Percentiles rank a stretch among this genome's conserved stretches.
phyloP scores from a whole-genome alignment of 2,329 filamentous ascomycete genomes.

The Domatiomyces catenatus region DNA sequence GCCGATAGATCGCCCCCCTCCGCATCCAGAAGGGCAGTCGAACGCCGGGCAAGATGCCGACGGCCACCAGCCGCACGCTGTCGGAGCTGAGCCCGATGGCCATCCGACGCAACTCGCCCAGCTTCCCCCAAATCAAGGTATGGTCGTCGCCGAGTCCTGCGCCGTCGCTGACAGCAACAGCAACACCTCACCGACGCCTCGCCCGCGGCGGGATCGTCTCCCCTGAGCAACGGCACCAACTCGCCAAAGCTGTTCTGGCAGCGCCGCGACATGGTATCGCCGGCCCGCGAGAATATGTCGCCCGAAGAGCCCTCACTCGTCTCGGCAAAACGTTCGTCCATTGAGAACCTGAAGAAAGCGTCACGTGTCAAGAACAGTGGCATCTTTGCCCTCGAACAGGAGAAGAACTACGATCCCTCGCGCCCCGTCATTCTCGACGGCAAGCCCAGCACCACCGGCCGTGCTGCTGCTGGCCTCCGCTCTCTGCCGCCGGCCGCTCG shows the following conservation, averaged over 20 bases:
- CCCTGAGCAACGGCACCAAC: constrained; percentile 36
- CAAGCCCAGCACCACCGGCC: constrained; percentile 28
- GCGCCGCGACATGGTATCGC: constrained; percentile 52
- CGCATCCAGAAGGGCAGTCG: constrained; percentile 21
- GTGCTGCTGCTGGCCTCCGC: constrained; percentile 6
- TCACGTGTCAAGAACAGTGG: constrained; percentile 96
- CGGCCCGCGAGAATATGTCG: constrained; percentile 55
- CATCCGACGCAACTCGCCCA: constrained; percentile 79
- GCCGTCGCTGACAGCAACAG: not conserved
- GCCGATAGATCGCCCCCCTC: constrained; percentile 19
- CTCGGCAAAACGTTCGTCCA: constrained; percentile 68
- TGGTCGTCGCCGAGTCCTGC: constrained; percentile 11
- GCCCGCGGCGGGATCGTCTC: constrained; percentile 75
- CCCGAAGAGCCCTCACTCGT: constrained; percentile 47
- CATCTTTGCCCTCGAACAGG: constrained; percentile 85
- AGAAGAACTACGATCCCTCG: constrained; percentile 79
- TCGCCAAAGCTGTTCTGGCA: constrained; percentile 91
- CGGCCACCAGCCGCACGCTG: constrained; percentile 53
- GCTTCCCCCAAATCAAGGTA: constrained; percentile 70
- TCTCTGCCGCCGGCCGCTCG: constrained; percentile 30
- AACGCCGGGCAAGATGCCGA: constrained; percentile 49
- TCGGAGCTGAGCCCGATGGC: constrained; percentile 80
- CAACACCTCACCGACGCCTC: constrained; percentile 36
- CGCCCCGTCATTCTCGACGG: constrained; percentile 60
- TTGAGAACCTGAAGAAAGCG: constrained; percentile 87